These are phyloP conservation scores for Stipa capillata DNA, from an alignment of 176 grass and related monocot species.

Conservation along the genomic window DNA sequence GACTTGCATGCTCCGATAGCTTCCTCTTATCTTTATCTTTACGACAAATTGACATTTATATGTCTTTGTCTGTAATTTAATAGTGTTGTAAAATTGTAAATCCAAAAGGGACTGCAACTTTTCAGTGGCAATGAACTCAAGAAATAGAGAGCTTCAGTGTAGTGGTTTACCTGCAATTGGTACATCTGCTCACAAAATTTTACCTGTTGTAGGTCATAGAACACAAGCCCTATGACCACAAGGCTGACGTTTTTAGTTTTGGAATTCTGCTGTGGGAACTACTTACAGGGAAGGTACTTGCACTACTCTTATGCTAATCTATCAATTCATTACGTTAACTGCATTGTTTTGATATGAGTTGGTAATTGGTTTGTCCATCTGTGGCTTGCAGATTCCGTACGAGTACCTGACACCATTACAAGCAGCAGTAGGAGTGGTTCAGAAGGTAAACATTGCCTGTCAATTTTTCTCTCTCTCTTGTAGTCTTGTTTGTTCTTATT, in stretches of 20 bases:
- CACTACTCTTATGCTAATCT: not conserved
- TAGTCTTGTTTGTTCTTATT: not conserved
- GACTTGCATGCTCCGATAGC: not conserved
- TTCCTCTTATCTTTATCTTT: not conserved
- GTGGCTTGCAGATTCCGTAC: conserved; percentile 70
- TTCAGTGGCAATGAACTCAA: not conserved
- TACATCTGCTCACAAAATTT: not conserved
- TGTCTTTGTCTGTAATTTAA: not conserved
- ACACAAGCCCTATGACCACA: conserved; percentile 98
- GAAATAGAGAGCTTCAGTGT: not conserved
- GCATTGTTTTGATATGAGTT: conserved; percentile 23
- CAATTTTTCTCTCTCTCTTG: not conserved
- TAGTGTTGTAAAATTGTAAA: not conserved
- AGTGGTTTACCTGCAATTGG: not conserved
- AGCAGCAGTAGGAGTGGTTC: conserved; percentile 98
- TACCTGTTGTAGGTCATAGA: conserved; percentile 73
- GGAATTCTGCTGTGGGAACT: conserved; percentile 98
- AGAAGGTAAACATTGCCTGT: conserved; percentile 60
- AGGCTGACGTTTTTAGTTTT: conserved; percentile 99
- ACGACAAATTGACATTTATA: not conserved
- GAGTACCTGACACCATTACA: conserved; percentile 96
- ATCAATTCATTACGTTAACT: not conserved
- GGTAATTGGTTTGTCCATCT: not conserved
- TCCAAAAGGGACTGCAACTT: not conserved
- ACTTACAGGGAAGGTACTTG: conserved; percentile 85